phyloP scores from a whole-genome alignment of 208 protist genomes.

The Tritrichomonas musculus region DNA sequence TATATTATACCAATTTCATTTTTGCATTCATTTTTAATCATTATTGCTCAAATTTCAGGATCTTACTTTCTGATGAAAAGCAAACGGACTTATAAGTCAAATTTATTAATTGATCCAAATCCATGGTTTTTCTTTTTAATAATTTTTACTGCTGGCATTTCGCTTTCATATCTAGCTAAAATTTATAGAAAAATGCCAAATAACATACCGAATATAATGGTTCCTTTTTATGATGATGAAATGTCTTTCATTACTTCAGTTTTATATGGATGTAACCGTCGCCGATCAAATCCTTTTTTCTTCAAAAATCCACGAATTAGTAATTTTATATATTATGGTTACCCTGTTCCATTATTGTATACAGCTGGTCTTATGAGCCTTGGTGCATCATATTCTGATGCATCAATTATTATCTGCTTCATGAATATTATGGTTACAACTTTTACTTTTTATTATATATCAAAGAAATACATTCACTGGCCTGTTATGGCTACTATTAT shows the following conservation, averaged over 20 bases:
- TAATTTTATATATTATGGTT: not conserved
- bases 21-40: not conserved
- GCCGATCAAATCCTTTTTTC: not conserved
- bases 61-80: not conserved
- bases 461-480: not conserved
- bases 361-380: not conserved
- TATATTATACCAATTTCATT: not conserved
- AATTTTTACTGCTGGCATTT: not conserved
- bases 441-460: not conserved
- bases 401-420: not conserved
- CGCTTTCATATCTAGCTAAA: not conserved
- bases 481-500: not conserved
- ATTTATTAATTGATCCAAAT: not conserved
- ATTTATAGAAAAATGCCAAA: not conserved
- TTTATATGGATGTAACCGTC: not conserved
- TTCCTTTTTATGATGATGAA: not conserved
- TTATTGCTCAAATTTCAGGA: not conserved
- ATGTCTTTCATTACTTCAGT: not conserved
- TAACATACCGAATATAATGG: not conserved
- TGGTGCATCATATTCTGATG: not conserved
- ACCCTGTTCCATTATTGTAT: not conserved
- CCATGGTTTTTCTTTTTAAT: not conserved
- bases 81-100: not conserved
- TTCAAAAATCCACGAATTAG: not conserved
- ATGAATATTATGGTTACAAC: not conserved